Conservation (phyloP, 129 eudicot genomes). For the Daucus carota region DNA sequence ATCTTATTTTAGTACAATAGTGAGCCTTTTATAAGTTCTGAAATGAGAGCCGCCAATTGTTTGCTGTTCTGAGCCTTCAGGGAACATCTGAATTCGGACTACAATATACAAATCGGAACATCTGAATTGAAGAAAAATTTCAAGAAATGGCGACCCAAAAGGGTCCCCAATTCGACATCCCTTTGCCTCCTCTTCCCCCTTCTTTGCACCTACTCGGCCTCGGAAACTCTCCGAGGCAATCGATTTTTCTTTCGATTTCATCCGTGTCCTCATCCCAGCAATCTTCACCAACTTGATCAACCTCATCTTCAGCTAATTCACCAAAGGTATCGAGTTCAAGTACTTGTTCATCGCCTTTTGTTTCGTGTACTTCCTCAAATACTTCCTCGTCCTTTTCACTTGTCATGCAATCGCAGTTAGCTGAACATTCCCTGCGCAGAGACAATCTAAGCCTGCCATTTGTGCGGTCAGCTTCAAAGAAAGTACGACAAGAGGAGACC, state of each 20-base stretch:
- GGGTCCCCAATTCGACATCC: slow-evolving; percentile 45
- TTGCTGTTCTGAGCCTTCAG: neutral
- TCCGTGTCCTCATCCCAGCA: slow-evolving; percentile 22
- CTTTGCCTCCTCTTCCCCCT: slow-evolving; percentile 32
- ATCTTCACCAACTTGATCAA: slow-evolving; percentile 15
- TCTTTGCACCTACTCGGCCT: slow-evolving; percentile 49
- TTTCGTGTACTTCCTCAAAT: neutral
- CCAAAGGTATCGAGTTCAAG: slow-evolving; percentile 11
- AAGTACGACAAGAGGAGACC: slow-evolving; percentile 28
- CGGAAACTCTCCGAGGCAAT: slow-evolving; percentile 12
- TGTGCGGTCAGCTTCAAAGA: slow-evolving; percentile 54
- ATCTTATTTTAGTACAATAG: neutral
- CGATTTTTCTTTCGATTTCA: slow-evolving; percentile 18
- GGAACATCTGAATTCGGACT: neutral
- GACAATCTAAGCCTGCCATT: slow-evolving; percentile 69
- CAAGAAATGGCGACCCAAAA: slow-evolving; percentile 58
- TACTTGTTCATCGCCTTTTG: slow-evolving; percentile 11
- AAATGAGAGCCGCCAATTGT: neutral
- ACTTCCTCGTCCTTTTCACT: neutral
- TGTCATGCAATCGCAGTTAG: neutral
- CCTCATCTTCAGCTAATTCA: slow-evolving; percentile 14
- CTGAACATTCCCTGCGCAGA: slow-evolving; percentile 22
- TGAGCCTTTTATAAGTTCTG: neutral
- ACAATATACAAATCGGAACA: neutral
- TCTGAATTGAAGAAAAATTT: neutral